Percentiles rank a stretch among this genome's conserved stretches.
Evolutionary conservation across 2,329 filamentous ascomycete species (phyloP).

Genomic region (Myriosclerotinia curreyana): DNA sequence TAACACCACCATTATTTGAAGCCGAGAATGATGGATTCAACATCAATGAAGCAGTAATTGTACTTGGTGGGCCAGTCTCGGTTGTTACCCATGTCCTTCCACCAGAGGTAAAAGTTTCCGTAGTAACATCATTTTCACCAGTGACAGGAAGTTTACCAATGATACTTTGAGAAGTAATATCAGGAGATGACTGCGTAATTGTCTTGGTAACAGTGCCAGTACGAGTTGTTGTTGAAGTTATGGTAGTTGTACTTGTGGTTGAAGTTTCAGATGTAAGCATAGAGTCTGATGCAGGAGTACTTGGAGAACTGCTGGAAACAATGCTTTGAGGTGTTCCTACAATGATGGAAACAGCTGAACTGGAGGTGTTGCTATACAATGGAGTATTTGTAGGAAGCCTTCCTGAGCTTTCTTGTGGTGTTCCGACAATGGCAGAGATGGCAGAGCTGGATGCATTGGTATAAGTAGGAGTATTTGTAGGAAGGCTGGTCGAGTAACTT

Average conservation of each 20-base stretch:
- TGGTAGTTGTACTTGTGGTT: conserved; percentile 11
- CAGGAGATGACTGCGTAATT: neutral
- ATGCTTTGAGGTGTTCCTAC: neutral
- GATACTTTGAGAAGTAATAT: conserved; percentile 13
- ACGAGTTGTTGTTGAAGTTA: neutral
- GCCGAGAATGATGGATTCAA: conserved; percentile 4
- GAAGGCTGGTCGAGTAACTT: neutral
- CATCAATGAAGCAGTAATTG: conserved; percentile 13
- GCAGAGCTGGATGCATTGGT: neutral
- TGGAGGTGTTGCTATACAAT: neutral
- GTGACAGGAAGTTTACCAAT: conserved; percentile 6
- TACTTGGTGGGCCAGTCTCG: conserved; percentile 10
- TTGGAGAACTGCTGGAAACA: neutral
- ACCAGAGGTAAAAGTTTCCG: conserved; percentile 15
- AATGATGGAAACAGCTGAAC: neutral
- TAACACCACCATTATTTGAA: neutral
- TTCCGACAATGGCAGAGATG: conserved; percentile 1
- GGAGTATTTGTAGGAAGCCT: neutral
- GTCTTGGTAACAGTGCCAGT: conserved; percentile 8
- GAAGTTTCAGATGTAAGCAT: neutral
- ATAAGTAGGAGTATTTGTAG: neutral
- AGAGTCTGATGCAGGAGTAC: neutral
- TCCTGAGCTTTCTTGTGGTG: neutral
- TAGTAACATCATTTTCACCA: neutral
- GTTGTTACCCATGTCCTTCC: conserved; percentile 17